These are phyloP conservation scores for Copromyces sp. DNA, from an alignment of 495 filamentous ascomycete species.

Conservation along the genomic window DNA sequence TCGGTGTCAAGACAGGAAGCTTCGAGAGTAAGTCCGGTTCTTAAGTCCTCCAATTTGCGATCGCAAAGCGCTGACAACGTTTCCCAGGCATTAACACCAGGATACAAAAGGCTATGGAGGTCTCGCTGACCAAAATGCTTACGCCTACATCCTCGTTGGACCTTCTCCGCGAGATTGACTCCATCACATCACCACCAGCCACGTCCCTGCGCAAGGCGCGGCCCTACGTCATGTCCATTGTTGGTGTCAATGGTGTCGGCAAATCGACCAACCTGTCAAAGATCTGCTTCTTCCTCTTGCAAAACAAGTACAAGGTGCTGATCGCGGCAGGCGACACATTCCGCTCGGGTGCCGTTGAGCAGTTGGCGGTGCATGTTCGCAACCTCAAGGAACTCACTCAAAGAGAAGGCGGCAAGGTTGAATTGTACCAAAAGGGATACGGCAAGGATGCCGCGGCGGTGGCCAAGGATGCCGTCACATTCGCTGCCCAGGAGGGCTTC, in stretches of 20 bases:
- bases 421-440: slow-evolving; percentile 93
- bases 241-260: slow-evolving; percentile 95
- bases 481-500: slow-evolving; percentile 62
- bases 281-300: slow-evolving; percentile 92
- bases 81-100: slow-evolving; percentile 59
- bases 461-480: slow-evolving; percentile 81
- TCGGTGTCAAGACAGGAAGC: slow-evolving; percentile 83
- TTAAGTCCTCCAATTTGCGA: background rate
- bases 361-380: slow-evolving; percentile 84
- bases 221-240: slow-evolving; percentile 94
- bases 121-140: slow-evolving; percentile 84
- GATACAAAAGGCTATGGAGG: slow-evolving; percentile 75
- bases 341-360: slow-evolving; percentile 93
- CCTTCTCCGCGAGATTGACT: slow-evolving; percentile 82
- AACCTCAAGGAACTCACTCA: slow-evolving; percentile 78
- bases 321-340: slow-evolving; percentile 96
- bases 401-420: slow-evolving; percentile 73
- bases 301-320: slow-evolving; percentile 92
- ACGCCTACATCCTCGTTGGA: slow-evolving; percentile 93
- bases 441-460: slow-evolving; percentile 95
- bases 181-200: slow-evolving; percentile 54
- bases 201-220: slow-evolving; percentile 47
- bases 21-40: slow-evolving; percentile 61
- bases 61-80: slow-evolving; percentile 3
- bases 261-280: slow-evolving; percentile 96